phyloP scores from a whole-genome alignment of 1,284 basidiomycete genomes.

The Sanghuangporus baumii region DNA sequence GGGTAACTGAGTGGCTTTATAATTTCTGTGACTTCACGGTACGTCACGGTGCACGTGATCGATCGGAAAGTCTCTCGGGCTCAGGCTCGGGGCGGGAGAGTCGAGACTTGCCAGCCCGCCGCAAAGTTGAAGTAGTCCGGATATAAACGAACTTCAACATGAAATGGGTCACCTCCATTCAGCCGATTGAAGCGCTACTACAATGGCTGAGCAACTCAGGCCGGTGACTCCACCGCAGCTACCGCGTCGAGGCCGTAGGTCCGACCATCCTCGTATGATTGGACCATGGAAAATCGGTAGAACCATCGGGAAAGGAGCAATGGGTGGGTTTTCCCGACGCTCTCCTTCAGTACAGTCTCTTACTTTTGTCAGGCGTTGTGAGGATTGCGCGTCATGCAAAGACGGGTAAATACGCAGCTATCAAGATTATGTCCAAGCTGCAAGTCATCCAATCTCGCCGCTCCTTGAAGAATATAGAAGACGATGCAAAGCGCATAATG shows the following conservation, averaged over 20 bases:
- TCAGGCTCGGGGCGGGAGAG: not conserved
- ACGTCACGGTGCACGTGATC: not conserved
- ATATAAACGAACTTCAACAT: not conserved
- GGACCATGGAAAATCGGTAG: slow-evolving; percentile 93
- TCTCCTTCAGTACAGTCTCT: slow-evolving; percentile 6
- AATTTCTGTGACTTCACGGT: not conserved
- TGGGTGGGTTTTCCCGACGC: slow-evolving; percentile 48
- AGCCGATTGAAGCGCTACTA: not conserved
- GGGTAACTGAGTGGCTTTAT: too few species aligned
- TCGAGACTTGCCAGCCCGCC: not conserved
- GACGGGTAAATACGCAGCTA: slow-evolving; percentile 88
- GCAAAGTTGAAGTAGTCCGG: not conserved
- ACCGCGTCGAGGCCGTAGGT: slow-evolving; percentile 30
- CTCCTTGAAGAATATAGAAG: slow-evolving; percentile 65
- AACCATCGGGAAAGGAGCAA: slow-evolving; percentile 88
- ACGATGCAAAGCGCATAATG: slow-evolving; percentile 60
- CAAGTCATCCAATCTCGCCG: slow-evolving; percentile 61
- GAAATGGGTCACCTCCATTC: not conserved
- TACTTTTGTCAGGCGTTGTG: slow-evolving; percentile 66
- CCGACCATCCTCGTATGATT: slow-evolving; percentile 71
- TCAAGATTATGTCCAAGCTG: slow-evolving; percentile 94
- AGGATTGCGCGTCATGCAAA: slow-evolving; percentile 85
- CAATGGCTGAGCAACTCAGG: slow-evolving; percentile 15
- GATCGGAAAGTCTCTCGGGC: not conserved
- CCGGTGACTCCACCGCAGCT: slow-evolving; percentile 23